Percentiles rank a stretch among this genome's conserved stretches.
phyloP scores from a whole-genome alignment of 1,139 yeast species.

The Zygoascus meyerae region DNA sequence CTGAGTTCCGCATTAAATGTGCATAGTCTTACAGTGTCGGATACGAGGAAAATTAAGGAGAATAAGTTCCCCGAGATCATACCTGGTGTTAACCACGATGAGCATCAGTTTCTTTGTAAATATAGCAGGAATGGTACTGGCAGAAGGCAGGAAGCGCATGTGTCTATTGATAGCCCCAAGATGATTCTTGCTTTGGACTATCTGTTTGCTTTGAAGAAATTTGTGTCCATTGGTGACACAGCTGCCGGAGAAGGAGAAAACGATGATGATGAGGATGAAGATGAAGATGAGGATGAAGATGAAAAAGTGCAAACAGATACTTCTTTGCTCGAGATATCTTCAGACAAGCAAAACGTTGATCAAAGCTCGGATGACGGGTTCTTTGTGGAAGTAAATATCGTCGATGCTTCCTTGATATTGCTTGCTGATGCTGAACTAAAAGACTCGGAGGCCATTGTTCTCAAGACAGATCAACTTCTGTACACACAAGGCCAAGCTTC shows the following conservation, averaged over 20 bases:
- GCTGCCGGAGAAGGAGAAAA: conserved; percentile 10
- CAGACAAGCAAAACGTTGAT: conserved; percentile 15
- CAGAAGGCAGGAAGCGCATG: conserved; percentile 46
- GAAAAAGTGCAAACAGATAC: conserved; percentile 4
- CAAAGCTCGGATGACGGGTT: conserved; percentile 18
- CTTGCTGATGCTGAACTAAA: conserved; percentile 69
- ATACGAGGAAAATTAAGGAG: conserved; percentile 54
- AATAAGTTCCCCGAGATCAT: conserved; percentile 76
- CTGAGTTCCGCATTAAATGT: conserved; percentile 58
- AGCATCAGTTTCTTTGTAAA: conserved; percentile 66
- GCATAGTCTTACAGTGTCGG: conserved; percentile 71
- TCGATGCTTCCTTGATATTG: conserved; percentile 72
- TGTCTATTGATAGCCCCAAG: conserved; percentile 75
- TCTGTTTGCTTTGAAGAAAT: conserved; percentile 66
- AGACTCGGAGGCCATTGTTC: conserved; percentile 83
- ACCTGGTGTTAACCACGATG: conserved; percentile 59
- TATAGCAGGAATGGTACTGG: conserved; percentile 38
- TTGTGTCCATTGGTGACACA: conserved; percentile 43
- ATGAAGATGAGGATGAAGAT: conserved; percentile 5
- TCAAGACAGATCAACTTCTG: conserved; percentile 75
- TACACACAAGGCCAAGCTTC: conserved; percentile 58
- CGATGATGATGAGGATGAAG: conserved; percentile 15
- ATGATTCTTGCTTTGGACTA: conserved; percentile 82
- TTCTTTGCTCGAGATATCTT: conserved; percentile 6
- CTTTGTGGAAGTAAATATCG: conserved; percentile 61